Evolutionary conservation across 78 protist species (phyloP).

Genomic region (Dictyostelium discoideum): dicty_2.7 NC_007088.5:1638001-1638500

Average conservation of each 20-base stretch:
- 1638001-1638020: background rate
- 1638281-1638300: background rate
- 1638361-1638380: background rate
- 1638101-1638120: background rate
- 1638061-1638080: background rate
- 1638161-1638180: background rate
- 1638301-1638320: slow-evolving; percentile 7
- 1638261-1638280: too few species aligned
- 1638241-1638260: too few species aligned
- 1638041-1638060: background rate
- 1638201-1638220: background rate
- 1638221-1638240: background rate
- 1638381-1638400: background rate
- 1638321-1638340: slow-evolving; percentile 3
- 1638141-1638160: background rate
- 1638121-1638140: background rate
- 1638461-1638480: slow-evolving; percentile 20
- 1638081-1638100: background rate
- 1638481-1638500: slow-evolving; percentile 70
- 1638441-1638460: background rate
- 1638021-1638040: slow-evolving; percentile 19
- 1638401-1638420: background rate
- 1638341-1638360: background rate
- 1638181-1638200: background rate
- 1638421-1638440: background rate